Percentiles rank a stretch among this genome's conserved stretches.
phyloP scores from a whole-genome alignment of 371 early-diverging fungal species.

The Apophysomyces elegans region DNA sequence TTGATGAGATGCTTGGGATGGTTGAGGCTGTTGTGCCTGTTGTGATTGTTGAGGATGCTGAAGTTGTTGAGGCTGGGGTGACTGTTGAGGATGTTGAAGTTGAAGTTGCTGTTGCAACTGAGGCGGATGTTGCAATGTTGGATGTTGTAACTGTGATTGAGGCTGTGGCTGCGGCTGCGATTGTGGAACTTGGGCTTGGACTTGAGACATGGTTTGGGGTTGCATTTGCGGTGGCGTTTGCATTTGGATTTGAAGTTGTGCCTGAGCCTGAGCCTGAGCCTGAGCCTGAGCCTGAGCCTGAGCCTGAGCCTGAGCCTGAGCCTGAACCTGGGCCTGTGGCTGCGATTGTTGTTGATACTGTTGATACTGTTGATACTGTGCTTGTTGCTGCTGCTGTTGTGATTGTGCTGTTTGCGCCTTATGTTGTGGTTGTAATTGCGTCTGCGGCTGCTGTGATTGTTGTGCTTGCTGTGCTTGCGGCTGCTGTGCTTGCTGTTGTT shows the following conservation, averaged over 20 bases:
- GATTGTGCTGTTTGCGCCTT: slow-evolving; percentile 9
- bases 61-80: slow-evolving; percentile 21
- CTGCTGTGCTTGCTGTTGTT: slow-evolving; percentile 20
- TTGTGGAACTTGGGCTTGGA: slow-evolving; percentile 24
- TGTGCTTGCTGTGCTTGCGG: slow-evolving; percentile 24
- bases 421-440: slow-evolving; percentile 1
- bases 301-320: too few species aligned
- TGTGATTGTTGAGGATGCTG: slow-evolving; percentile 10
- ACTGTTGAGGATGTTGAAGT: slow-evolving; percentile 10
- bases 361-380: slow-evolving; percentile 5
- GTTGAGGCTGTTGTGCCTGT: slow-evolving; percentile 17
- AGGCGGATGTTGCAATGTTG: slow-evolving; percentile 22
- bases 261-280: slow-evolving; percentile 24
- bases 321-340: slow-evolving; percentile 20
- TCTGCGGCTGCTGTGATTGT: neutral
- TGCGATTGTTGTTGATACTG: slow-evolving; percentile 12
- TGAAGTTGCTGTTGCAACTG: slow-evolving; percentile 1
- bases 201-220: slow-evolving; percentile 18
- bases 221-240: slow-evolving; percentile 19
- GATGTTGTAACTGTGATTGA: slow-evolving; percentile 26
- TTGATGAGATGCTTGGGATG: slow-evolving; percentile 15
- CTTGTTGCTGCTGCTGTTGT: slow-evolving; percentile 13
- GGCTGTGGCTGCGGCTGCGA: slow-evolving; percentile 19
- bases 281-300: slow-evolving; percentile 24
- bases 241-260: slow-evolving; percentile 22